phyloP scores from a whole-genome alignment of 805 yeast genomes.

The Torulaspora delbrueckii region DNA sequence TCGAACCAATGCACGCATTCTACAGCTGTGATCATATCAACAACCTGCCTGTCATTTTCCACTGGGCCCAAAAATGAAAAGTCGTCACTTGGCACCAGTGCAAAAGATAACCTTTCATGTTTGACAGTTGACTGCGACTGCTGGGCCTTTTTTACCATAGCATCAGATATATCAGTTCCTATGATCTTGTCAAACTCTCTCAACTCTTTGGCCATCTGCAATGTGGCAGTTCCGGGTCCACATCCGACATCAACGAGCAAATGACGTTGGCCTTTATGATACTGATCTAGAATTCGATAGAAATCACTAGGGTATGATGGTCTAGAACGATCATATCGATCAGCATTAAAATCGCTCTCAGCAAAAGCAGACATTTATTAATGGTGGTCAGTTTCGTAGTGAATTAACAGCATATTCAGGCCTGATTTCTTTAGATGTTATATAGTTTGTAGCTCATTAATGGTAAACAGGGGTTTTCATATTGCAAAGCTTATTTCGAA shows the following conservation, averaged over 20 bases:
- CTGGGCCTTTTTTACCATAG: conserved; percentile 51
- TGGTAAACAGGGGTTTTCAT: background rate
- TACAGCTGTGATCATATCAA: conserved; percentile 71
- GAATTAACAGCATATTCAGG: background rate
- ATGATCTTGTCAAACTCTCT: conserved; percentile 43
- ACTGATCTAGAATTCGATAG: conserved; percentile 40
- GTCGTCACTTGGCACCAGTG: conserved; percentile 34
- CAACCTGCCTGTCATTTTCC: conserved; percentile 21
- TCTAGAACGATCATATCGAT: conserved; percentile 51
- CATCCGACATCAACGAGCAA: conserved; percentile 70
- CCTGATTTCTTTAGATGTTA: background rate
- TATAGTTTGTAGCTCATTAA: background rate
- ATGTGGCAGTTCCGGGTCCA: conserved; percentile 74
- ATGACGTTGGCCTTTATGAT: conserved; percentile 38
- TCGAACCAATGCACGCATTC: conserved; percentile 87
- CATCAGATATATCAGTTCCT: conserved; percentile 58
- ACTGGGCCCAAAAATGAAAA: conserved; percentile 12
- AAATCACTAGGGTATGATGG: conserved; percentile 61
- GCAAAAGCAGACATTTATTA: conserved; percentile 59
- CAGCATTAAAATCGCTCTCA: conserved; percentile 46
- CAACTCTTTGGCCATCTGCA: conserved; percentile 33
- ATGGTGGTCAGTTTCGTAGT: background rate
- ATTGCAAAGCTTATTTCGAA: background rate
- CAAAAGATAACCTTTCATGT: conserved; percentile 12
- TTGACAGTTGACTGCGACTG: conserved; percentile 7